Evolutionary conservation across 2,329 filamentous ascomycete genomes (phyloP).

Genomic region (Sporothrix sp.): DNA sequence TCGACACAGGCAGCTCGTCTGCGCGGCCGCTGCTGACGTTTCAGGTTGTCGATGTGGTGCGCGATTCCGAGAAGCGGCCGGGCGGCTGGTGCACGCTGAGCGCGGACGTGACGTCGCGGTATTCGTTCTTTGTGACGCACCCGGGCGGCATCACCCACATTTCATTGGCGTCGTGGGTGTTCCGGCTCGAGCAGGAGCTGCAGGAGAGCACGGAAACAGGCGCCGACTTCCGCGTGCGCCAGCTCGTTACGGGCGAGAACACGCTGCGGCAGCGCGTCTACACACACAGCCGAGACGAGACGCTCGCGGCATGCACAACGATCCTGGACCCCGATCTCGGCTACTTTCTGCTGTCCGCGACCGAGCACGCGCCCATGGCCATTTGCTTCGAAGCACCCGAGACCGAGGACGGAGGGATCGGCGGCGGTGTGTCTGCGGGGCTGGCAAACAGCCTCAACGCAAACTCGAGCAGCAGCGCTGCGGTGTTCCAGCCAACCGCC

Average conservation of each 20-base stretch:
- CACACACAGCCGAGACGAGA: slow-evolving; percentile 39
- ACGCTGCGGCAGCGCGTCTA: slow-evolving; percentile 48
- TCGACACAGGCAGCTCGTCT: slow-evolving; percentile 27
- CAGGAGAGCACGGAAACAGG: slow-evolving; percentile 46
- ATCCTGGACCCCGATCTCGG: slow-evolving; percentile 54
- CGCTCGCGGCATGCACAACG: slow-evolving; percentile 43
- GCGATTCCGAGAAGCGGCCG: slow-evolving; percentile 42
- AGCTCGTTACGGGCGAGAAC: slow-evolving; percentile 49
- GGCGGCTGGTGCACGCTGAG: slow-evolving; percentile 56
- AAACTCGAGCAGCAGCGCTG: background rate
- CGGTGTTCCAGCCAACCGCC: slow-evolving; percentile 20
- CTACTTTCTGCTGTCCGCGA: slow-evolving; percentile 52
- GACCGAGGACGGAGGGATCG: slow-evolving; percentile 34
- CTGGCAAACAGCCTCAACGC: background rate
- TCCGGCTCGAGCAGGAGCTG: slow-evolving; percentile 52
- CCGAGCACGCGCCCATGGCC: slow-evolving; percentile 46
- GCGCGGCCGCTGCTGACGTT: slow-evolving; percentile 48
- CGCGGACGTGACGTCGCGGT: slow-evolving; percentile 49
- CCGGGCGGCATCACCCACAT: slow-evolving; percentile 50
- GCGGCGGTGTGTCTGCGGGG: background rate
- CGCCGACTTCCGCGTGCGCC: slow-evolving; percentile 50
- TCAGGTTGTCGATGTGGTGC: slow-evolving; percentile 52
- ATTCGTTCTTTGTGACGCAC: slow-evolving; percentile 54
- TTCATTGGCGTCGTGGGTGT: slow-evolving; percentile 53
- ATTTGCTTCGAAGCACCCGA: slow-evolving; percentile 52